Conservation (phyloP, 495 filamentous ascomycete genomes). For the Copromyces sp. region DNA sequence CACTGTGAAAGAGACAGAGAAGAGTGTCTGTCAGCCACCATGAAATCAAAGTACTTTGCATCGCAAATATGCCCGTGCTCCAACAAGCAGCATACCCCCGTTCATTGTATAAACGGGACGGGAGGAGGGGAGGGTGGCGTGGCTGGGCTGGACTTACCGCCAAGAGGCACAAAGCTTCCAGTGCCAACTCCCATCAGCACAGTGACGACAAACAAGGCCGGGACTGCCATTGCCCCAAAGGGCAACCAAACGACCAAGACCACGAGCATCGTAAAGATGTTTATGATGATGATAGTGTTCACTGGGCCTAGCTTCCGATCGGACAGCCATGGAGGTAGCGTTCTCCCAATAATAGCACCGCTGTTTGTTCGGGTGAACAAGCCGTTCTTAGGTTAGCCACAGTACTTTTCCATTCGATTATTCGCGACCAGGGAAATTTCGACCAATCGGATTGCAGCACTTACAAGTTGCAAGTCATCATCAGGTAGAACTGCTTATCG, state of each 20-base stretch:
- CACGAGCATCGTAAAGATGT: constrained; percentile 14
- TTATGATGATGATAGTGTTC: constrained; percentile 20
- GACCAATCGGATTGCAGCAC: not conserved
- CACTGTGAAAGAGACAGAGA: constrained; percentile 3
- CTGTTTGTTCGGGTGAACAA: constrained; percentile 1
- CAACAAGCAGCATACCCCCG: not conserved
- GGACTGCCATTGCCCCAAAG: constrained; percentile 8
- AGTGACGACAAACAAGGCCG: constrained; percentile 14
- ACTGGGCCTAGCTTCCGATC: constrained; percentile 17
- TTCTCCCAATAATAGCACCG: constrained; percentile 20
- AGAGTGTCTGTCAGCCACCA: not conserved
- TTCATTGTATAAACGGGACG: not conserved
- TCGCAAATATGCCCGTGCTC: not conserved
- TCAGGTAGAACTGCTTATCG: constrained; percentile 19
- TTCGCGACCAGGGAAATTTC: not conserved
- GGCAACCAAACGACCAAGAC: constrained; percentile 18
- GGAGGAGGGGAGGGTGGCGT: not conserved
- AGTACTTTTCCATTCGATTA: not conserved
- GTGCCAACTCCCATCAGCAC: constrained; percentile 21
- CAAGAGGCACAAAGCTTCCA: constrained; percentile 21
- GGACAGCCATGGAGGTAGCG: constrained; percentile 16
- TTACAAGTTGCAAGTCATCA: constrained; percentile 26
- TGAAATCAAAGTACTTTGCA: not conserved
- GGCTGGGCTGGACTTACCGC: constrained; percentile 8
- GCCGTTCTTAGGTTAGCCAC: not conserved